Conservation (phyloP, 23 red algal species). For the Gracilaria caudata region DNA sequence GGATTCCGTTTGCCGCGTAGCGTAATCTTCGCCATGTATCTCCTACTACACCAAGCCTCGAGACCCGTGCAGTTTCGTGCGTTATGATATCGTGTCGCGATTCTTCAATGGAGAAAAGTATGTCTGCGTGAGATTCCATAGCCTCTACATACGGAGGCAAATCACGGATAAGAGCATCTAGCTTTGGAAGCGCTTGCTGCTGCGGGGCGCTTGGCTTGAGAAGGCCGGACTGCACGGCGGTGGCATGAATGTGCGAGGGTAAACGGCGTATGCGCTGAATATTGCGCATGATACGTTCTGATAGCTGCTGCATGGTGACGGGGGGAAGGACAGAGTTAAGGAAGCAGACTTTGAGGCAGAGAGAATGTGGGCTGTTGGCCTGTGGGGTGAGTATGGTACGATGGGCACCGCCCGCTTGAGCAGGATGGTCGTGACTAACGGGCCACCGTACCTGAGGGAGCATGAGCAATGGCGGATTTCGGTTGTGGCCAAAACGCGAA, state of each 20-base stretch:
- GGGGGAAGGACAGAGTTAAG: neutral
- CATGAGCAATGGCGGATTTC: neutral
- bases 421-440: neutral
- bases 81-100: constrained; percentile 5
- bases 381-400: neutral
- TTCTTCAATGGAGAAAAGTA: constrained; percentile 18
- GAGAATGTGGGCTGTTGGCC: neutral
- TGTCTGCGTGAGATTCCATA: constrained; percentile 32
- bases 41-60: constrained; percentile 1
- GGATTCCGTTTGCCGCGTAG: constrained; percentile 16
- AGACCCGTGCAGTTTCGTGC: neutral
- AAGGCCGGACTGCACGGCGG: constrained; percentile 36
- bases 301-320: constrained; percentile 23
- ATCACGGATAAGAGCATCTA: constrained; percentile 41
- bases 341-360: neutral
- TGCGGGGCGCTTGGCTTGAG: constrained; percentile 22
- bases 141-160: constrained; percentile 35
- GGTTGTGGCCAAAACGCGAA: neutral
- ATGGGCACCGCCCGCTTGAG: neutral
- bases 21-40: constrained; percentile 19
- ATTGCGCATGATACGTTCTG: constrained; percentile 26
- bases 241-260: constrained; percentile 44
- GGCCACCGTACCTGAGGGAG: neutral
- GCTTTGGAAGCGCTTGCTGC: constrained; percentile 32
- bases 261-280: constrained; percentile 37